Evolutionary conservation across 768 basidiomycete genomes (phyloP).

Genomic region (Favolaschia claudopus): DNA sequence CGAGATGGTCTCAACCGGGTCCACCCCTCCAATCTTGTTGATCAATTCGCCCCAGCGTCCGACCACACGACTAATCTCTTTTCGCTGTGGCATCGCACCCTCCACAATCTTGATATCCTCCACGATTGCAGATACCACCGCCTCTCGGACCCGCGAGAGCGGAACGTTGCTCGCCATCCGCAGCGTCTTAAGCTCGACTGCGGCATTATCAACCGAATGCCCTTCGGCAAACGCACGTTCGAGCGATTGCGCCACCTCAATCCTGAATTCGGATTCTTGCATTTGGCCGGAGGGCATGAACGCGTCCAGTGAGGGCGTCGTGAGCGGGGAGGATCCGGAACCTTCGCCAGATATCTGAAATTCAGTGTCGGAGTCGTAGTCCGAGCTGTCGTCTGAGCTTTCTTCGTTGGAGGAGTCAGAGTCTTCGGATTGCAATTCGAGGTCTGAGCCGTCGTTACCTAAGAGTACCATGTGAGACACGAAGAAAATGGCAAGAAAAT

Average conservation of each 20-base stretch:
- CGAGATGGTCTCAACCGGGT: conserved; percentile 81
- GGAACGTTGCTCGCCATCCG: conserved; percentile 97
- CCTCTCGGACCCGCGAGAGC: conserved; percentile 83
- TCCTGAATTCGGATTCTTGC: conserved; percentile 73
- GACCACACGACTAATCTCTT: conserved; percentile 69
- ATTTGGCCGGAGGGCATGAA: conserved; percentile 41
- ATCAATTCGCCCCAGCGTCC: conserved; percentile 86
- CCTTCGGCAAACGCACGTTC: conserved; percentile 92
- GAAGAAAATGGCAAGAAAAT: neutral
- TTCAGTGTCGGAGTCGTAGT: conserved; percentile 5
- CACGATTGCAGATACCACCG: conserved; percentile 87
- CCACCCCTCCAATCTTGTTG: conserved; percentile 81
- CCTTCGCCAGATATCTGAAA: neutral
- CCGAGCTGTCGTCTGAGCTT: conserved; percentile 17
- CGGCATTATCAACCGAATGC: conserved; percentile 91
- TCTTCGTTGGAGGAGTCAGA: conserved; percentile 56
- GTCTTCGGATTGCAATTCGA: conserved; percentile 66
- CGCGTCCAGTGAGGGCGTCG: conserved; percentile 2
- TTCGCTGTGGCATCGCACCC: conserved; percentile 63
- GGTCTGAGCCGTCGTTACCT: conserved; percentile 73
- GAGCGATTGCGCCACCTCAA: conserved; percentile 83
- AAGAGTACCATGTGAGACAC: neutral
- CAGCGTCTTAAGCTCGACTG: conserved; percentile 94
- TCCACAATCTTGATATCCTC: conserved; percentile 71
- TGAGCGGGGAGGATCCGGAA: neutral